Percentiles rank a stretch among this genome's conserved stretches.
phyloP scores from a whole-genome alignment of 2,329 filamentous ascomycete species.

The Myriosclerotinia curreyana region DNA sequence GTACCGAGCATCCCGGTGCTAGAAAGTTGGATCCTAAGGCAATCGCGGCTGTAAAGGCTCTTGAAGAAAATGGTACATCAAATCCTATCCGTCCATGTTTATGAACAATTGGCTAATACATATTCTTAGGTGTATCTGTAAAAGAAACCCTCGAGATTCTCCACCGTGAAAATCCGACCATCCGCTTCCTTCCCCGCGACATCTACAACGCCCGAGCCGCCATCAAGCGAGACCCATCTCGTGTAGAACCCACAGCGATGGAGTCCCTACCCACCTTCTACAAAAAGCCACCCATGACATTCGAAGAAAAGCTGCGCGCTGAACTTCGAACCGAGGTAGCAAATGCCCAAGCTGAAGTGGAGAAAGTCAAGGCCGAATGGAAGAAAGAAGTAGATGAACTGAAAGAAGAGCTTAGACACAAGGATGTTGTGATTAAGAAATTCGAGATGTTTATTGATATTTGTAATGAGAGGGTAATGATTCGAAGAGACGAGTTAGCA shows the following conservation, averaged over 20 bases:
- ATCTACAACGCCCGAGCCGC: constrained; percentile 67
- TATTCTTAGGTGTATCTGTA: constrained; percentile 57
- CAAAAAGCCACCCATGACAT: constrained; percentile 61
- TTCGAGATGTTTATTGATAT: constrained; percentile 71
- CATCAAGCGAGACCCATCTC: constrained; percentile 62
- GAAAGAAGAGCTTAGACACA: constrained; percentile 59
- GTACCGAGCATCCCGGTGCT: constrained; percentile 63
- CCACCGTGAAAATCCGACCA: constrained; percentile 61
- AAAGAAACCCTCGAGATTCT: constrained; percentile 64
- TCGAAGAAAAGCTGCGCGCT: constrained; percentile 61
- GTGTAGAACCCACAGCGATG: constrained; percentile 56
- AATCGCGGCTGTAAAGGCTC: constrained; percentile 62
- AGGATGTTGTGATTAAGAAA: constrained; percentile 59
- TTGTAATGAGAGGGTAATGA: constrained; percentile 64
- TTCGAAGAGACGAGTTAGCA: constrained; percentile 54
- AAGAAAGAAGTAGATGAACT: constrained; percentile 57
- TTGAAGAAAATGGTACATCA: constrained; percentile 62
- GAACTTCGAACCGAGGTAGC: constrained; percentile 60
- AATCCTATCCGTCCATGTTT: constrained; percentile 1
- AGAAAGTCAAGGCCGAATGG: constrained; percentile 54
- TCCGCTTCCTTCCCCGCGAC: constrained; percentile 60
- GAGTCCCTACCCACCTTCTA: constrained; percentile 63
- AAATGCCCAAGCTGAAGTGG: constrained; percentile 55
- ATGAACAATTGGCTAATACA: constrained; percentile 35
- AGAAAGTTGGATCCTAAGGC: constrained; percentile 65